Percentiles rank a stretch among this genome's conserved stretches.
Evolutionary conservation across 495 filamentous ascomycete genomes (phyloP).

Genomic region (Usnea hakonensis): DNA sequence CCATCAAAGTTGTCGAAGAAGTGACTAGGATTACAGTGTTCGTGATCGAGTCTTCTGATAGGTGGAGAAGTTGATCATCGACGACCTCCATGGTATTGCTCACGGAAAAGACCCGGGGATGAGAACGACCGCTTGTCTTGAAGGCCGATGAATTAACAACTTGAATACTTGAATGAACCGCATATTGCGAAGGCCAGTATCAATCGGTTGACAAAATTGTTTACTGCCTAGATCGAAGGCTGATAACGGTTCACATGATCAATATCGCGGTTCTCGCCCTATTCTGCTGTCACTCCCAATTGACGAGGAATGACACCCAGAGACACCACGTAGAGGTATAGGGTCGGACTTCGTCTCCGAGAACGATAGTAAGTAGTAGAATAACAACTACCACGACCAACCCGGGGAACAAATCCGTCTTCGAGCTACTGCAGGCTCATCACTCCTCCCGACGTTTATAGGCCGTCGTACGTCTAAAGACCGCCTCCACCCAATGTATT

Average conservation of each 20-base stretch:
- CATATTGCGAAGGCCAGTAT: too few species aligned
- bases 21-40: too few species aligned
- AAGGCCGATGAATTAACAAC: too few species aligned
- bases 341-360: conserved; percentile 8
- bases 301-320: conserved; percentile 1
- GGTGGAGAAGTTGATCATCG: too few species aligned
- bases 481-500: background rate
- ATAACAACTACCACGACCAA: conserved; percentile 1
- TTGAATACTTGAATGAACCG: too few species aligned
- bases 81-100: too few species aligned
- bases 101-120: too few species aligned
- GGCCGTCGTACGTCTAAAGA: background rate
- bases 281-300: background rate
- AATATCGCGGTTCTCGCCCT: background rate
- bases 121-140: too few species aligned
- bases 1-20: too few species aligned
- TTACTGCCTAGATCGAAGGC: too few species aligned
- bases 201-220: too few species aligned
- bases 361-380: conserved; percentile 4
- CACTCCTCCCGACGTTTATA: background rate
- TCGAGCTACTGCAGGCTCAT: background rate
- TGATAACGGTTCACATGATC: background rate
- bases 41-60: too few species aligned
- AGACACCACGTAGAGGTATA: conserved; percentile 9
- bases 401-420: background rate